Evolutionary conservation across 805 yeast species (phyloP).

Genomic region (Wickerhamiella sorbophila): DNA sequence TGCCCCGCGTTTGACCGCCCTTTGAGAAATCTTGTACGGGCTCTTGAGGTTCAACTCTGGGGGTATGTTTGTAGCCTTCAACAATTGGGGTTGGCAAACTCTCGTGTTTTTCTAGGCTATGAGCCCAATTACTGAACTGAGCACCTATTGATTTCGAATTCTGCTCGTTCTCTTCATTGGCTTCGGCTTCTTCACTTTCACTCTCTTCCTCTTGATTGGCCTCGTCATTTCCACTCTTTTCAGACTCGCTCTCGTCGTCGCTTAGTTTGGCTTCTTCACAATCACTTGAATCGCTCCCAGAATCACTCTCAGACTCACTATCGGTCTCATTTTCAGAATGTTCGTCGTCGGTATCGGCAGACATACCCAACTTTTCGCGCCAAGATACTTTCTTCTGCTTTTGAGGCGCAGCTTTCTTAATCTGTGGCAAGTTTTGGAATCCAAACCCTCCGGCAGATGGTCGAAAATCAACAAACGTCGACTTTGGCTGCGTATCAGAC

Average conservation of each 20-base stretch:
- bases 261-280: constrained; percentile 17
- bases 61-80: constrained; percentile 37
- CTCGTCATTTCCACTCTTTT: constrained; percentile 15
- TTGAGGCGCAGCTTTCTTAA: not conserved
- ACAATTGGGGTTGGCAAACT: constrained; percentile 39
- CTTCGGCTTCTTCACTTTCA: constrained; percentile 16
- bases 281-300: constrained; percentile 9
- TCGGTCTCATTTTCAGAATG: constrained; percentile 20
- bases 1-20: constrained; percentile 28
- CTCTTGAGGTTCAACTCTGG: constrained; percentile 59
- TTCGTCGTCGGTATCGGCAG: constrained; percentile 17
- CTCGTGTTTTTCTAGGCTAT: constrained; percentile 53
- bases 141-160: constrained; percentile 32
- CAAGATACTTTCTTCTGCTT: constrained; percentile 12
- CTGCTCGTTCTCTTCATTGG: constrained; percentile 30
- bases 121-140: constrained; percentile 83
- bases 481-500: not conserved
- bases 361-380: constrained; percentile 17
- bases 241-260: constrained; percentile 20
- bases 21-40: constrained; percentile 32
- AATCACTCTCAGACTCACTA: constrained; percentile 15
- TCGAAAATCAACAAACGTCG: constrained; percentile 50
- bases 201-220: constrained; percentile 5
- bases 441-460: constrained; percentile 53
- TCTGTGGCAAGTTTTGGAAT: constrained; percentile 16